These are phyloP conservation scores for Dryadomyces sulphureus DNA, from an alignment of 2,329 filamentous ascomycete genomes.

Conservation along the genomic window DNA sequence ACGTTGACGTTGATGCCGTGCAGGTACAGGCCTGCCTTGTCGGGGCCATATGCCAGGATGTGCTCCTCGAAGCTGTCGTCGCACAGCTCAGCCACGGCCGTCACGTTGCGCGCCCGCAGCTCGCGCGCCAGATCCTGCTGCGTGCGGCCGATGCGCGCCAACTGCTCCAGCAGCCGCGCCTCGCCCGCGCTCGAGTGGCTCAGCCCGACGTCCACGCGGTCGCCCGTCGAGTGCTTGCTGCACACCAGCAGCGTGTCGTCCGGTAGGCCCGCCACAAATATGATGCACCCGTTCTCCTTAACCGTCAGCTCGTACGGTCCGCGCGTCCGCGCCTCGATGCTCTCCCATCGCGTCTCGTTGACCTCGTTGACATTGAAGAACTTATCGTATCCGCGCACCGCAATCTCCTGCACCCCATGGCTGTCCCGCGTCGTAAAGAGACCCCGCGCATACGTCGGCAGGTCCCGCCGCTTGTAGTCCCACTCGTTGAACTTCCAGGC, in stretches of 20 bases:
- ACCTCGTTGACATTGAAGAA: slow-evolving; percentile 94
- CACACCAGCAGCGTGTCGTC: slow-evolving; percentile 87
- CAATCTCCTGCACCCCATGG: slow-evolving; percentile 59
- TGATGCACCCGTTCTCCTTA: slow-evolving; percentile 99
- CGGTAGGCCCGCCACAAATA: slow-evolving; percentile 85
- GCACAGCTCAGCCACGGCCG: slow-evolving; percentile 88
- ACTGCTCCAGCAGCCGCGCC: slow-evolving; percentile 64
- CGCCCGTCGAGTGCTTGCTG: slow-evolving; percentile 93
- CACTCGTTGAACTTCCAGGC: slow-evolving; percentile 92
- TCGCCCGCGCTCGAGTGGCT: slow-evolving; percentile 83
- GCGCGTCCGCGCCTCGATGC: slow-evolving; percentile 58
- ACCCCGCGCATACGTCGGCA: slow-evolving; percentile 86
- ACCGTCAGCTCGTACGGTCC: slow-evolving; percentile 91
- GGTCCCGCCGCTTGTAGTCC: slow-evolving; percentile 79
- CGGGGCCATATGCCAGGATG: slow-evolving; percentile 73
- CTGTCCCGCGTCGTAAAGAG: slow-evolving; percentile 68
- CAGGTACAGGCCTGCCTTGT: slow-evolving; percentile 79
- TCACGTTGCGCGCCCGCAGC: slow-evolving; percentile 70
- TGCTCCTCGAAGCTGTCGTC: slow-evolving; percentile 96
- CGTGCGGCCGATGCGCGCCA: slow-evolving; percentile 62
- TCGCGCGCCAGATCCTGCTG: slow-evolving; percentile 63
- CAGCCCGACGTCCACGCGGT: slow-evolving; percentile 51
- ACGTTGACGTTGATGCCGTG: slow-evolving; percentile 94
- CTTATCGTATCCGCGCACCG: slow-evolving; percentile 87
- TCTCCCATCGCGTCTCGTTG: slow-evolving; percentile 64